Percentiles rank a stretch among this genome's conserved stretches.
Conservation (phyloP, 2,329 filamentous ascomycete species). For the Xylaria sp. region DNA sequence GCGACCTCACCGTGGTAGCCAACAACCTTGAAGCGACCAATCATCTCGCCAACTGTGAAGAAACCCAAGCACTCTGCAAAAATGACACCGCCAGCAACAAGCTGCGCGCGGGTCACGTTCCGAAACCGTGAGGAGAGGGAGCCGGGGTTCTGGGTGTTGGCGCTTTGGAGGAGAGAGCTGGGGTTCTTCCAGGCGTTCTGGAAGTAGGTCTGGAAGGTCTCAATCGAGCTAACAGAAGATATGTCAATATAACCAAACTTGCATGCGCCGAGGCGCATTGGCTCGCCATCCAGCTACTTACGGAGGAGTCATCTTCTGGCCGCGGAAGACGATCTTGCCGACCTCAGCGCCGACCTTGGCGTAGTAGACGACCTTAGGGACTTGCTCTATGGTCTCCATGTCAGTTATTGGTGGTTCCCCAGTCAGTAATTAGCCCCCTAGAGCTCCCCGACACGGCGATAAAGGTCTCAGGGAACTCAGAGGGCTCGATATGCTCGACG, state of each 20-base stretch:
- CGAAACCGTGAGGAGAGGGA: constrained; percentile 46
- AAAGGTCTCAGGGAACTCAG: neutral
- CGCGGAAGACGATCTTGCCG: constrained; percentile 77
- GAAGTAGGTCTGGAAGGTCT: constrained; percentile 83
- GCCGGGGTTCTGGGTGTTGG: constrained; percentile 37
- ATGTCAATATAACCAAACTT: constrained; percentile 13
- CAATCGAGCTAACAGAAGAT: constrained; percentile 53
- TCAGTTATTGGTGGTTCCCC: constrained; percentile 16
- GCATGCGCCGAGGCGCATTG: neutral
- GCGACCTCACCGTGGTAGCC: constrained; percentile 73
- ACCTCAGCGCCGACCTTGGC: constrained; percentile 83
- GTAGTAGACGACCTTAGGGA: constrained; percentile 88
- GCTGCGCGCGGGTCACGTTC: constrained; percentile 65
- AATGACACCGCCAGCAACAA: constrained; percentile 70
- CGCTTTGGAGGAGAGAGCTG: constrained; percentile 46
- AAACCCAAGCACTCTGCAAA: constrained; percentile 86
- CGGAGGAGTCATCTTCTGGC: constrained; percentile 91
- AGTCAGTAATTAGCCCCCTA: neutral
- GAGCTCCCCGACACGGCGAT: neutral
- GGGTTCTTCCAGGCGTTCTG: constrained; percentile 72
- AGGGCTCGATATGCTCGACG: constrained; percentile 36
- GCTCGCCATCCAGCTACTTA: constrained; percentile 52
- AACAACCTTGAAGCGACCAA: constrained; percentile 90
- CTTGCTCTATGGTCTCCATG: constrained; percentile 55
- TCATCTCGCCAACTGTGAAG: constrained; percentile 96